A percentile compares a stretch with the other conserved stretches of the same genome.
phyloP scores from a whole-genome alignment of 2,329 filamentous ascomycete genomes.

The Cladophialophora exuberans region DNA sequence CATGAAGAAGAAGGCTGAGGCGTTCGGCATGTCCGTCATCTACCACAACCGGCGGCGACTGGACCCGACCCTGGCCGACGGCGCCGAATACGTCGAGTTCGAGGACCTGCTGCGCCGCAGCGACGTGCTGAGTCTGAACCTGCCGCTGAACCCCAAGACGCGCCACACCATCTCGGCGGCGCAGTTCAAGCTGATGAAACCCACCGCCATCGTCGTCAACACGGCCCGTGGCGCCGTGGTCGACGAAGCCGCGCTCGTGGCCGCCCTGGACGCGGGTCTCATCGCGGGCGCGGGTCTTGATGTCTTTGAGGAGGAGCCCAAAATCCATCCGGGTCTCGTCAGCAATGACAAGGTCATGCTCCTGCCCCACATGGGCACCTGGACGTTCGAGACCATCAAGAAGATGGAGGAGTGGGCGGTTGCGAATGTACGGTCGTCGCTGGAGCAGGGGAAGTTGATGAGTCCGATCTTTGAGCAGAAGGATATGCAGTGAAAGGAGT shows the following conservation, averaged over 20 bases:
- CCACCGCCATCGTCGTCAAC: constrained; percentile 76
- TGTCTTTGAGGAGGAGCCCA: constrained; percentile 81
- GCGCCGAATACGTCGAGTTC: constrained; percentile 71
- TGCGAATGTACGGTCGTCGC: constrained; percentile 19
- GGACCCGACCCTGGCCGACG: constrained; percentile 41
- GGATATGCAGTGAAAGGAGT: neutral
- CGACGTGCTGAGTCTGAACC: constrained; percentile 78
- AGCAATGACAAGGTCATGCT: constrained; percentile 72
- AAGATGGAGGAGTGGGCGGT: constrained; percentile 47
- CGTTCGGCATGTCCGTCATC: constrained; percentile 36
- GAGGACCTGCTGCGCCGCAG: constrained; percentile 70
- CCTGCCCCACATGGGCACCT: constrained; percentile 85
- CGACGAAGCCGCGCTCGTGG: constrained; percentile 77
- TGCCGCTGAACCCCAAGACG: constrained; percentile 75
- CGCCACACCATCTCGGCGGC: constrained; percentile 72
- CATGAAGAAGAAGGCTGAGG: constrained; percentile 55
- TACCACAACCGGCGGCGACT: constrained; percentile 35
- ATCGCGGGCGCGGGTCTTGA: constrained; percentile 75
- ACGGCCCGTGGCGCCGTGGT: constrained; percentile 82
- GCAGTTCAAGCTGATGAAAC: constrained; percentile 78
- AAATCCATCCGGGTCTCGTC: constrained; percentile 72
- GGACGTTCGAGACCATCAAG: constrained; percentile 66
- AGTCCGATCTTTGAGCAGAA: constrained; percentile 6
- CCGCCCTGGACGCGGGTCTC: constrained; percentile 69
- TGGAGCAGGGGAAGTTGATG: neutral